Conservation (phyloP, 2,329 filamentous ascomycete genomes). For the Botrytis porri region DNA sequence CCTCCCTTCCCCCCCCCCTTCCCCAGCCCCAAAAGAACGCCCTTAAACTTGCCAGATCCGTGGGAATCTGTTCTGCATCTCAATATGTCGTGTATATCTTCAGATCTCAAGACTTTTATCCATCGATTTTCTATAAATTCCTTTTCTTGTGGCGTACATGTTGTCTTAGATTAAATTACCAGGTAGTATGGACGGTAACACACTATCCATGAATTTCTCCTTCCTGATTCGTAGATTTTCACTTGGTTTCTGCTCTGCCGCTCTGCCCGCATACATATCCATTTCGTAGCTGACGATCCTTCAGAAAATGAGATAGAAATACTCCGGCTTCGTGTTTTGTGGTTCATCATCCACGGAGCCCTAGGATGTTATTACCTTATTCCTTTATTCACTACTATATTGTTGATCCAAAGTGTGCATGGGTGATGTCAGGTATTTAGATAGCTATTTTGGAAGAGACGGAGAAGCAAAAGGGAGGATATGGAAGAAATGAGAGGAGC, state of each 20-base stretch:
- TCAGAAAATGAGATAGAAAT: not conserved
- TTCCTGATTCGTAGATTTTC: slow-evolving; percentile 18
- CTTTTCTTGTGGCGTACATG: slow-evolving; percentile 12
- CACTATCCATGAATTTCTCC: not conserved
- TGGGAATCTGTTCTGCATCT: not conserved
- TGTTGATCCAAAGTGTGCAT: not conserved
- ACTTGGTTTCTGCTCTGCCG: slow-evolving; percentile 13
- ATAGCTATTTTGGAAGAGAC: not conserved
- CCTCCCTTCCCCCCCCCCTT: not conserved
- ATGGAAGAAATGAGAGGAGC: not conserved
- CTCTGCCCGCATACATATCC: slow-evolving; percentile 11
- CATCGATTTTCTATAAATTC: not conserved
- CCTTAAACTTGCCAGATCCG: not conserved
- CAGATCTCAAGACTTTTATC: not conserved
- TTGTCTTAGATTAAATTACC: slow-evolving; percentile 13
- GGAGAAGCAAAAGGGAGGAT: not conserved
- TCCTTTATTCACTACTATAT: not conserved
- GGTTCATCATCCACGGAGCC: not conserved
- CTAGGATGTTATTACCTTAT: not conserved
- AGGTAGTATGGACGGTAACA: not conserved
- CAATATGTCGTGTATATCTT: not conserved
- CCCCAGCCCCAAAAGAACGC: not conserved
- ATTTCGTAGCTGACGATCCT: slow-evolving; percentile 13
- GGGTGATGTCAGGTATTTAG: not conserved
- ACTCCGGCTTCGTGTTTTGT: not conserved